These are phyloP conservation scores for Porpolomopsis calyptriformis DNA, from an alignment of 768 basidiomycete species.

Conservation along the genomic window DNA sequence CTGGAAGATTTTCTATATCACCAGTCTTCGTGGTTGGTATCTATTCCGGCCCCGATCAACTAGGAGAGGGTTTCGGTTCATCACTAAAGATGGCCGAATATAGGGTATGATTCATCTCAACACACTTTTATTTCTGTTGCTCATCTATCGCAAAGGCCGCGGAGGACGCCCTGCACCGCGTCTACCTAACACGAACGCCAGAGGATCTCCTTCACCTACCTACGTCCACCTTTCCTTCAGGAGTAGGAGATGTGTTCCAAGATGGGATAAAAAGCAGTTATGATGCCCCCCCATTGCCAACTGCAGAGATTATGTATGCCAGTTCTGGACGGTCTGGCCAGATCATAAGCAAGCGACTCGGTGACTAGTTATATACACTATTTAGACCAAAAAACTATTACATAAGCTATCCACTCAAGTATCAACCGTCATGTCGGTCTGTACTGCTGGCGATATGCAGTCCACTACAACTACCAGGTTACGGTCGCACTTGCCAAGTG, in stretches of 20 bases:
- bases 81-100: slow-evolving; percentile 93
- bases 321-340: slow-evolving; percentile 50
- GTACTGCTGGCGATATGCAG: background rate
- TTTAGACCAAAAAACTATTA: background rate
- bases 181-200: slow-evolving; percentile 75
- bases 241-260: slow-evolving; percentile 43
- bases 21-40: slow-evolving; percentile 96
- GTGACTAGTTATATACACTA: background rate
- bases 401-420: too few species aligned
- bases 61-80: slow-evolving; percentile 91
- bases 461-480: background rate
- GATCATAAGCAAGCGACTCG: background rate
- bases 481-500: background rate
- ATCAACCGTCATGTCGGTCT: background rate
- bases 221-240: slow-evolving; percentile 58
- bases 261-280: slow-evolving; percentile 38
- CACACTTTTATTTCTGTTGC: slow-evolving; percentile 2
- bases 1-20: slow-evolving; percentile 81
- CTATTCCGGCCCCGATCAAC: slow-evolving; percentile 70
- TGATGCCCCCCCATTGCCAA: slow-evolving; percentile 41
- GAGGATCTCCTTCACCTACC: slow-evolving; percentile 59
- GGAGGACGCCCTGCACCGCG: slow-evolving; percentile 72
- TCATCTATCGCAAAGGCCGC: slow-evolving; percentile 44
- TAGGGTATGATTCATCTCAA: slow-evolving; percentile 41
- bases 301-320: slow-evolving; percentile 57